Evolutionary conservation across 345 rosid genomes (phyloP).

Genomic region (Salix viminalis): DNA sequence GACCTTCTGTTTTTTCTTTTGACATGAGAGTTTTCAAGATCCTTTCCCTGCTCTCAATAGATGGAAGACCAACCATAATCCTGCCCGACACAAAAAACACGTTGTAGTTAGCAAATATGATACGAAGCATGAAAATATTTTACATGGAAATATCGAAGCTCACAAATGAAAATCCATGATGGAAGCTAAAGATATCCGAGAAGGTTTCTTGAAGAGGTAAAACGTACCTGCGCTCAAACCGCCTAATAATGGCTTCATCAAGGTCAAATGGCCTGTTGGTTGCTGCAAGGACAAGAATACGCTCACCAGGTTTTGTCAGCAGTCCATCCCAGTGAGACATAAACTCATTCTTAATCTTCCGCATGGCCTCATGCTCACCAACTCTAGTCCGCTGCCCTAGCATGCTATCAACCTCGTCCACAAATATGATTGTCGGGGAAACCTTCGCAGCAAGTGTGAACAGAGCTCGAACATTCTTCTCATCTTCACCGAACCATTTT

Average conservation of each 20-base stretch:
- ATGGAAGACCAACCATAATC: conserved; percentile 94
- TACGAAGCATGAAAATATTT: background rate
- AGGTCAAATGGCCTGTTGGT: conserved; percentile 99
- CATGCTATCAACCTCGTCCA: conserved; percentile 99
- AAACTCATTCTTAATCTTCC: conserved; percentile 95
- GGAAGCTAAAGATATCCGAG: background rate
- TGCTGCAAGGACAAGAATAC: conserved; percentile 96
- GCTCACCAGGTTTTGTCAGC: conserved; percentile 74
- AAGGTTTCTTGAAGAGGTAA: background rate
- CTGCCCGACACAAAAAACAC: conserved; percentile 37
- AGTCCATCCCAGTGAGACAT: conserved; percentile 99
- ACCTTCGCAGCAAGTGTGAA: conserved; percentile 94
- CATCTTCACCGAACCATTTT: conserved; percentile 99
- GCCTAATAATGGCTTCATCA: conserved; percentile 98
- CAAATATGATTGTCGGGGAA: conserved; percentile 91
- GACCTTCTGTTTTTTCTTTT: conserved; percentile 68
- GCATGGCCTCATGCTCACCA: conserved; percentile 99
- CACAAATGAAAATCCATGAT: background rate
- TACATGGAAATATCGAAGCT: background rate
- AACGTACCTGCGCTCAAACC: conserved; percentile 81
- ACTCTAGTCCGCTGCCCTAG: conserved; percentile 93
- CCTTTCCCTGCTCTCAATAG: conserved; percentile 71
- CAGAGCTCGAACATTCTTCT: conserved; percentile 87
- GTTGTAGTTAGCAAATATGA: conserved; percentile 1
- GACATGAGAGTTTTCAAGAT: conserved; percentile 80